Evolutionary conservation across 1,284 basidiomycete genomes (phyloP), one percentile per base, ranked within the genome.

Genomic region (Pascua guehoae): DNA sequence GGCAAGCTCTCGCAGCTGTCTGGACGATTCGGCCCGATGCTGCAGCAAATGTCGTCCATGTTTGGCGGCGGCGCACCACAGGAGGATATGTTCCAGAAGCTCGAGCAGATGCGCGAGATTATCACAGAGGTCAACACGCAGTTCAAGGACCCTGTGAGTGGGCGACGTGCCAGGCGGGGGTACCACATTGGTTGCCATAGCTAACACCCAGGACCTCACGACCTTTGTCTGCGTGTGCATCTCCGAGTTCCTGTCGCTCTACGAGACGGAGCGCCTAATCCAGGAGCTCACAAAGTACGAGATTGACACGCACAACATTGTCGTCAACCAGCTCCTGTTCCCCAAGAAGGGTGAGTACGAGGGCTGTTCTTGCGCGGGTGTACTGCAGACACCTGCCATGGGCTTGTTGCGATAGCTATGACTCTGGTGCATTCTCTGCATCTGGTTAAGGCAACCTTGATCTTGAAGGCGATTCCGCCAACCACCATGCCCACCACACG

Each of bases 61-160:
- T 92, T 95, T 41, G 92, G 90, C 83, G 79, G 87, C 78, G 66
- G 79, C 17, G 88, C 87, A 15, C 55, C 56, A 4, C 89, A 92
- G 67, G 93, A 97, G 75, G 94, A 97, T 76, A 95, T 97, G 91
- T 98, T 98, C 74, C 91, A 90, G 39, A 98, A 98, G 78, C 84
- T 99, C 10, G 95, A 99, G 66, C 87, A 87, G 42, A 99, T 99
- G 96, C 85, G 93, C 43, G 89, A 86, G 44, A 87, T 98, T 58
- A 98, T 99, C 71, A 97, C 91, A 24, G 96, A 99, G 76, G 95
- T 99, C 58, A 98, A 98, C 82, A 89, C 90, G 1, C 96, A 99
- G 72, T 98, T 98, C 83, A 98, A 98, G 78, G 93, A 98, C 77
- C 91, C 95, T 4, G 91, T 92, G 67, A 61, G 88, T 48, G 43